Base-by-base conservation (phyloP, 805 yeast species). In the Metschnikowia colocasiae region DNA sequence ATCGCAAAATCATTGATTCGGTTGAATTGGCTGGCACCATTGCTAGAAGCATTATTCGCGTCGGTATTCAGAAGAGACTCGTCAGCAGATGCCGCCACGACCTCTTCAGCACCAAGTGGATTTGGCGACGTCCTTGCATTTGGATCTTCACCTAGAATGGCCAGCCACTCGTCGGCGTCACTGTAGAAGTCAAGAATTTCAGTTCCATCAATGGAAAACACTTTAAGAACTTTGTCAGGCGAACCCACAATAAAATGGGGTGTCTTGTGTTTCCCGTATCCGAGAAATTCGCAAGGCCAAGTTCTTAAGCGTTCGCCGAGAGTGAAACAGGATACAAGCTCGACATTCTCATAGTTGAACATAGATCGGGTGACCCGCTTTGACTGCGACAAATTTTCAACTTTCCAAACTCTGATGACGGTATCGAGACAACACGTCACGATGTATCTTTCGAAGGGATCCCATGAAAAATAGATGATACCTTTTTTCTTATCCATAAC, bases 401-500 rank as follows among this genome's bases (percentile, higher is more conserved):
- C 67, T 55, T 81, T 80, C 88, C 95, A 88, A 2, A 91, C 68
- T 43, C 82, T 75, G 6, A 87, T 82, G 10, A 76, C 71, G 26
- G 82, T 81, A 63, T 87, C 95, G 54, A 83, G 76, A 7, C 91
- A 80, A 48, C 94, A 82, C 3, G 89, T 78, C 8, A 90, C 77
- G 22, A 91, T 52, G 57, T 76, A 77, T 6, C 74, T 59, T 57
- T 87, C 91, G 56, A 83, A 82, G 0, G 83, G 83, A 3, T 91
- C 87, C 85, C 95, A 91, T 8, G 86, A 74, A 18, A 85, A 73
- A 58, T 81, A 83, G 37, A 84, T 74, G 4, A 87, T 3, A 68
- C 56, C 59, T 53, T 62, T 57, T 36, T 61, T 54, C 37, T 60
- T 62, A 30, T 57, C 60, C 25, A 53, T 41, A 1, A 62, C 43